Base-by-base conservation (phyloP, 139 green algal species). In the Nannochloris sp. region DNA sequence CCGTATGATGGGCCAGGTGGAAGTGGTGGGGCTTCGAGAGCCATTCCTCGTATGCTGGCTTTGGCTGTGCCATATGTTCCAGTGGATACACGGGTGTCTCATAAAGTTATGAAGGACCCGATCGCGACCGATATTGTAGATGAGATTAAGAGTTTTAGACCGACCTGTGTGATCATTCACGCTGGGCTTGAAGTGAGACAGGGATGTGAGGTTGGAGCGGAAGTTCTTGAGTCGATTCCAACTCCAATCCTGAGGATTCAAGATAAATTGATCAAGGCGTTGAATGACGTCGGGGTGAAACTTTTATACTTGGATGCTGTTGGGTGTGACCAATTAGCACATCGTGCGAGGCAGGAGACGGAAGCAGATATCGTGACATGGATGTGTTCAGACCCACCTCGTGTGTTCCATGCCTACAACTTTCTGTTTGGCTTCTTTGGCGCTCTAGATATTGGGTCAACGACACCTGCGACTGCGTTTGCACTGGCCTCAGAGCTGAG, bases 401-500 rank as follows among this genome's bases (percentile, higher is more conserved):
- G 66, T 1, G 77, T 73, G 2, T 64, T 84, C 10, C 45, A 80
- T 0, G 78, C 80, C 36, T 64, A 76, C 3, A 77, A 87, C 45
- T 92, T 92, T 70, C 69, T 62, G 36, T 69, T 76, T 63, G 62
- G 70, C 6, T 89, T 94, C 57, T 84, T 92, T 26, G 70, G 69
- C 17, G 68, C 67, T 33, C 56, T 94, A 13, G 59, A 77, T 23
- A 73, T 59, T 16, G 40, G 50, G 9, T 56, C 14, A 9, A 62
- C 77, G 4, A 78, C 66, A 0, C n/a, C 84, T 28, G 51, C 70
- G 5, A 86, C 89, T 73, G 84, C 87, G 4, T 93, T 87, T 67
- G 78, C 80, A 6, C 29, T 91, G 1, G 79, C 74, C 4, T 48
- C 53, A 6, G 71, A 82, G 44, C 36, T 75, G 3, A 56, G 46